Evolutionary conservation across 1,284 basidiomycete genomes (phyloP).

Genomic region (Cryptococcus deneoformans): DNA sequence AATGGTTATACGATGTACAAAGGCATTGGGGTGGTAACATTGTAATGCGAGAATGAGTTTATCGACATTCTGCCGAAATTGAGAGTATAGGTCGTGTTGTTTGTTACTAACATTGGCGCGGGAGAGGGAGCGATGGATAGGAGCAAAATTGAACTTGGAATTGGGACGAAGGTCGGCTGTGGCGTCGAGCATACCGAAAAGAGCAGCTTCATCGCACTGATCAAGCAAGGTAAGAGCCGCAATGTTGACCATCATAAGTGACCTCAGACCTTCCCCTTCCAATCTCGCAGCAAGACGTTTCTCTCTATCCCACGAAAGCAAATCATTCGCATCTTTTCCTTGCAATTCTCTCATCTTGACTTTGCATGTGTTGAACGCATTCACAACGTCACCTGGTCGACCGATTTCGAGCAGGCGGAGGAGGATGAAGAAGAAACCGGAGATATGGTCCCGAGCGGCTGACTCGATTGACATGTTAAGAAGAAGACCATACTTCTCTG

Average conservation of each 20-base stretch:
- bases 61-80: constrained; percentile 17
- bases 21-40: constrained; percentile 22
- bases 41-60: constrained; percentile 16
- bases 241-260: constrained; percentile 18
- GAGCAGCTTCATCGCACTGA: constrained; percentile 11
- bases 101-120: background rate
- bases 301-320: constrained; percentile 14
- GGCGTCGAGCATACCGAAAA: constrained; percentile 17
- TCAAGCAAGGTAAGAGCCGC: constrained; percentile 27
- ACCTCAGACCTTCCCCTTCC: constrained; percentile 15
- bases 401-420: constrained; percentile 18
- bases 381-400: constrained; percentile 13
- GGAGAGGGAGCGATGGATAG: constrained; percentile 5
- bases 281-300: constrained; percentile 22
- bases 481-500: constrained; percentile 15
- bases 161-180: constrained; percentile 8
- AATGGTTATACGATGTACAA: constrained; percentile 11
- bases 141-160: constrained; percentile 4
- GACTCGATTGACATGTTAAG: constrained; percentile 23
- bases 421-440: constrained; percentile 19
- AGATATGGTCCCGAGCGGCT: constrained; percentile 17
- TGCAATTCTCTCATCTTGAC: constrained; percentile 13
- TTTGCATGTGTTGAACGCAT: constrained; percentile 15
- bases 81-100: background rate
- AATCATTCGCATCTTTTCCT: constrained; percentile 14